A percentile compares a stretch with the other conserved stretches of the same genome.
phyloP scores from a whole-genome alignment of 768 basidiomycete genomes.

The Psilocybe cubensis region DNA sequence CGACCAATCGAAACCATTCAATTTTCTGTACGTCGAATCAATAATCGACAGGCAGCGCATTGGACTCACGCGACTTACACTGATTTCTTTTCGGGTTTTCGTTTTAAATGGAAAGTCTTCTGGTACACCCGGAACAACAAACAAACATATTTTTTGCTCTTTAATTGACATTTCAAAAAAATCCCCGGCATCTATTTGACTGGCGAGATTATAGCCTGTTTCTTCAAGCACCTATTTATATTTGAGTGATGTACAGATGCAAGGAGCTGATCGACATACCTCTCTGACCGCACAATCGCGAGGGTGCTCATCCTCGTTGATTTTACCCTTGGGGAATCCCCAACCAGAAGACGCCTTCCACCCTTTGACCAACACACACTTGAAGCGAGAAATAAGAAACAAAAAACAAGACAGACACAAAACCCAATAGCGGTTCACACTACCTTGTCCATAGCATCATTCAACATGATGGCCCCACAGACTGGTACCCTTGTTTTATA shows the following conservation, averaged over 20 bases:
- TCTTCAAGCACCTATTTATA: constrained; percentile 88
- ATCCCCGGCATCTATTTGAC: constrained; percentile 64
- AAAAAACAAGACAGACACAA: neutral
- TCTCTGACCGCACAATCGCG: constrained; percentile 90
- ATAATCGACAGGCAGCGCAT: too few relatives aligned
- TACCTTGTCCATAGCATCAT: constrained; percentile 92
- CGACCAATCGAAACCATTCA: constrained; percentile 90
- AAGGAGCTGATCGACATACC: constrained; percentile 48
- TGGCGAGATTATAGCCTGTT: constrained; percentile 89
- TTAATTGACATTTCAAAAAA: constrained; percentile 86
- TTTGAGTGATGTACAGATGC: constrained; percentile 9
- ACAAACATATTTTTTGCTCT: constrained; percentile 91
- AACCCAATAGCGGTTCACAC: constrained; percentile 12
- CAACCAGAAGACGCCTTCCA: constrained; percentile 97
- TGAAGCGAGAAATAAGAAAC: constrained; percentile 5
- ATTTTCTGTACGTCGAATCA: constrained; percentile 68
- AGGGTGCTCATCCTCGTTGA: constrained; percentile 90
- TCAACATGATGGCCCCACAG: constrained; percentile 96
- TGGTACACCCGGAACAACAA: constrained; percentile 84
- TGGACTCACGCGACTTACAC: constrained; percentile 77
- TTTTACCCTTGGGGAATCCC: constrained; percentile 99
- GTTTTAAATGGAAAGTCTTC: constrained; percentile 92
- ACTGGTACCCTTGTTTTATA: constrained; percentile 98
- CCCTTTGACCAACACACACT: constrained; percentile 98
- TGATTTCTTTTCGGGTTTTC: constrained; percentile 97